Base-by-base conservation (phyloP, 148 eudicot species). In the Fallopia convolvulus region DNA sequence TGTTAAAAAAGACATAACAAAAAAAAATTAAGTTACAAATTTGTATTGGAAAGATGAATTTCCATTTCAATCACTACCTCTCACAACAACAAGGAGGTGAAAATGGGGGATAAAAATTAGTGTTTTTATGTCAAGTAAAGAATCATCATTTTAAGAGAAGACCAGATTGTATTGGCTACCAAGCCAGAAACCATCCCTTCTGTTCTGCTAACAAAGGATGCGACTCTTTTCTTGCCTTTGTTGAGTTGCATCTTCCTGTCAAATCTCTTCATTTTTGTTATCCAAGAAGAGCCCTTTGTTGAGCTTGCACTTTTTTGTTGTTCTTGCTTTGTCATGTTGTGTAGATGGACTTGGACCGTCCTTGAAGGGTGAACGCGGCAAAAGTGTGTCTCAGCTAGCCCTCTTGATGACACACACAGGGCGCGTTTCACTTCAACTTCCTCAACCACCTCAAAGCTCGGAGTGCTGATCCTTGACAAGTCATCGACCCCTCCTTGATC, bases 361-460 rank as follows among this genome's bases (percentile, higher is more conserved):
- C 80, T 86, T 2, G 98, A 85, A 46, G 97, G 97, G 50, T 79
- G 85, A 8, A 90, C 81, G 70, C 85, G 91, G 79, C 89, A 95
- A 32, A 90, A 92, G 39, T 80, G 90, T 58, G 97, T 94, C 48
- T 89, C 83, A 9, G 88, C 81, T 21, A 80, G 76, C 78, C 90
- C 91, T 72, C 87, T 80, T 13, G 94, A 85, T 6, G 95, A 90
- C 8, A 92, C 84, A 5, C 83, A 74, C 52, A 90, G 75, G 71
- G 87, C 87, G 49, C 87, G 95, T 52, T 78, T 94, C 47, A 90
- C 85, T 80, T 94, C 87, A 0, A 85, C 82, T 52, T 88, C 87
- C 72, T 92, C 90, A 41, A 83, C 81, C 1, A 90, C 83, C 50
- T 89, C 90, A n/a, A 89, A 84, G 78, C 58, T 84, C 26, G 90